phyloP scores from a whole-genome alignment of 192 early-diverging fungal species.

The Umbelopsis isabellina region DNA sequence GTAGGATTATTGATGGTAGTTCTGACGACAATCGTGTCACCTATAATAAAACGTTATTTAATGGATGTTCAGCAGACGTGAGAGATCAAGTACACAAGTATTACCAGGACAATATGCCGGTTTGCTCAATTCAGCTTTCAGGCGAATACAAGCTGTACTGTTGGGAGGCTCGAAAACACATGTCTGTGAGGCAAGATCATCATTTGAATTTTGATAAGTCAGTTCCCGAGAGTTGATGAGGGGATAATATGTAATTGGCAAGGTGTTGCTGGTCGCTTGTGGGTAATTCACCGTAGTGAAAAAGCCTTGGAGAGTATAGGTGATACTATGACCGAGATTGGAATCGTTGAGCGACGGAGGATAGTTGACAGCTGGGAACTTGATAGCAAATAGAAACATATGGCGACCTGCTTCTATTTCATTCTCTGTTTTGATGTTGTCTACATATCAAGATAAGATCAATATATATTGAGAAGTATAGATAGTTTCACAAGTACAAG shows the following conservation, averaged over 20 bases:
- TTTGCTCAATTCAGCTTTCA: slow-evolving; percentile 28
- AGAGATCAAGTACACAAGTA: background rate
- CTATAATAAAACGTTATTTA: background rate
- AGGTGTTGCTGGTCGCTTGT: background rate
- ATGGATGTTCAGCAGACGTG: background rate
- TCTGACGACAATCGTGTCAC: slow-evolving; percentile 21
- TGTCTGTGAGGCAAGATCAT: background rate
- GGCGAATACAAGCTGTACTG: slow-evolving; percentile 7
- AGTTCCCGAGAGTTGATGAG: slow-evolving; percentile 20
- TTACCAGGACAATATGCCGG: slow-evolving; percentile 39
- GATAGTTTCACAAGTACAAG: background rate
- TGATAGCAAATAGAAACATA: slow-evolving; percentile 39
- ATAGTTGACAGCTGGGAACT: slow-evolving; percentile 37
- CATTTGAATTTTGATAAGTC: background rate
- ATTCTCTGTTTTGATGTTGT: background rate
- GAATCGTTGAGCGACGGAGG: slow-evolving; percentile 33
- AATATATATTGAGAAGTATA: background rate
- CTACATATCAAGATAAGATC: background rate
- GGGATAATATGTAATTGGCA: slow-evolving; percentile 34
- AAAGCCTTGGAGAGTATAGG: slow-evolving; percentile 34
- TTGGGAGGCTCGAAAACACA: background rate
- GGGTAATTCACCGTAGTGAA: background rate
- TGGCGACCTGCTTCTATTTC: slow-evolving; percentile 29
- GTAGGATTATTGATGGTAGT: slow-evolving; percentile 19
- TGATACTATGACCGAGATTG: slow-evolving; percentile 19